Base-by-base conservation (phyloP, 306 rosid genomes). In the Crotalaria pallida region DNA sequence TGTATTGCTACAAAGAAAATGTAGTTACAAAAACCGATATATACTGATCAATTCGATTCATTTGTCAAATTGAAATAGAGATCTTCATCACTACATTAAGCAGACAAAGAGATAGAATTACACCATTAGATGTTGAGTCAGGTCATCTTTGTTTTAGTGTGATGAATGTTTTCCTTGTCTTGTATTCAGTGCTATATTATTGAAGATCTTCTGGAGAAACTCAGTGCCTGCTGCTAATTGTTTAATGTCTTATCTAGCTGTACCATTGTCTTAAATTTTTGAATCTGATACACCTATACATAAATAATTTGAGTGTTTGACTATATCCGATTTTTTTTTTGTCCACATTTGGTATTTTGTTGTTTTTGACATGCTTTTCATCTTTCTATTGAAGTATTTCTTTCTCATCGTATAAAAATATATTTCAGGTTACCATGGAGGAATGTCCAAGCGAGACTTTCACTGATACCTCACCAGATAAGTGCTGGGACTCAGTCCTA, bases 401-500 rank as follows among this genome's bases (percentile, higher is more conserved):
- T 64, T 64, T 45, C 41, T 23, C 50, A 18, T 65, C 47, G 22
- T 10, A 0, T 71, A 8, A 58, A 65, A 69, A 57, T 58, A 65
- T 21, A 44, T 69, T 80, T 72, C 89, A 92, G 98, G 98, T 92
- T 62, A 85, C 80, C 41, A 63, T 85, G 83, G 96, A 92, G 73
- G 96, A 82, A 52, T 71, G 17, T 72, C 96, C 96, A 9, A 55
- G 59, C 7, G 88, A 67, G 70, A 57, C 58, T 71, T 89, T 88
- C 80, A 78, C 87, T 1, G 77, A 83, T 29, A 72, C 71, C 51
- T 81, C 96, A 7, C 80, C 89, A 29, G 87, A 81, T 22, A 84
- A 58, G 71, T 92, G 98, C 80, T 92, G 98, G 98, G 86, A 86
- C 76, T 88, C 72, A 81, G 86, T 92, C 57, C 65, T 84, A 10